Evolutionary conservation across 805 yeast genomes (phyloP).

Genomic region (Saccharomycopsis fibuligera): DNA sequence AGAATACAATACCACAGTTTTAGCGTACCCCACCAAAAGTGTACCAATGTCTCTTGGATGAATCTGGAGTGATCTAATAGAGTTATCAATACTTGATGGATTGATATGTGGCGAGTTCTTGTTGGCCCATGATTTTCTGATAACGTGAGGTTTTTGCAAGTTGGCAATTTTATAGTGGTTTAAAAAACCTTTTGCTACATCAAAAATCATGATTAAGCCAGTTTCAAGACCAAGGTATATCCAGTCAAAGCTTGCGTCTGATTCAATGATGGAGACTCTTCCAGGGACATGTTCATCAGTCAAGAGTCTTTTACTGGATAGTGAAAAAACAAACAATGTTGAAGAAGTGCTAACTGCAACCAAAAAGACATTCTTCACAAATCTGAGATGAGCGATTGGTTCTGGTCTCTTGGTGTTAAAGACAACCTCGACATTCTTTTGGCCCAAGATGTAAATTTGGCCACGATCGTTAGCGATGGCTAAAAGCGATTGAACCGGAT

Average conservation of each 20-base stretch:
- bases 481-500: constrained; percentile 80
- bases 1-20: constrained; percentile 61
- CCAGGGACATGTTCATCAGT: constrained; percentile 59
- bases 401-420: constrained; percentile 46
- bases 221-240: constrained; percentile 70
- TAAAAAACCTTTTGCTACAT: constrained; percentile 68
- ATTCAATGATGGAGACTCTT: constrained; percentile 57
- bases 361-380: constrained; percentile 77
- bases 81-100: constrained; percentile 23
- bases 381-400: constrained; percentile 49
- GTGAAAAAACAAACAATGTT: constrained; percentile 60
- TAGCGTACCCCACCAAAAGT: constrained; percentile 64
- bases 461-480: constrained; percentile 74
- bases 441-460: constrained; percentile 76
- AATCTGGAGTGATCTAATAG: constrained; percentile 63
- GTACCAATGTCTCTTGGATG: constrained; percentile 89
- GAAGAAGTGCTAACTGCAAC: constrained; percentile 62
- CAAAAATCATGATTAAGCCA: constrained; percentile 68
- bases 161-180: constrained; percentile 66
- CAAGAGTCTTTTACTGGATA: constrained; percentile 55
- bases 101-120: not conserved
- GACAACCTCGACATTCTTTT: constrained; percentile 66
- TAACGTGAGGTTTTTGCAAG: constrained; percentile 50
- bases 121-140: not conserved
- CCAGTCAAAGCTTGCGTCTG: constrained; percentile 90